phyloP scores from a whole-genome alignment of 1,284 basidiomycete genomes.

The Heimioporus retisporus region DNA sequence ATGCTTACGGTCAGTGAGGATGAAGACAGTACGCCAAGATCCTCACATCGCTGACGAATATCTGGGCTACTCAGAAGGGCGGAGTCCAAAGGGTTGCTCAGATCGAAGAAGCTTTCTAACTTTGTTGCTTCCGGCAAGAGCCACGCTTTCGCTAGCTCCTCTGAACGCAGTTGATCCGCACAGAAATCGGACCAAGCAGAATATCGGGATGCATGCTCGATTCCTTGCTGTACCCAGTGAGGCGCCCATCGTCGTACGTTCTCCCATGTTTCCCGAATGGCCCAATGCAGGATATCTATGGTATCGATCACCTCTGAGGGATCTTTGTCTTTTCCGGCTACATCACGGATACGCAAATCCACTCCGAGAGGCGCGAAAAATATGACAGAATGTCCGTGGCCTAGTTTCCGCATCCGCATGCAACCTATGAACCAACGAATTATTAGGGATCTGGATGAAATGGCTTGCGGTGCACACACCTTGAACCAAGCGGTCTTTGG shows the following conservation, averaged over 20 bases:
- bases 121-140: conserved; percentile 46
- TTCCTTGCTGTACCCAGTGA: conserved; percentile 58
- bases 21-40: conserved; percentile 6
- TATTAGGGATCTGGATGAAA: neutral
- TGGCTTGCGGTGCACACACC: neutral
- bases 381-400: neutral
- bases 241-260: conserved; percentile 35
- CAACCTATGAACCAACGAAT: neutral
- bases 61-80: conserved; percentile 10
- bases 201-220: conserved; percentile 47
- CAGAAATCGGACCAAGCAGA: conserved; percentile 39
- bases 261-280: conserved; percentile 52
- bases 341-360: conserved; percentile 48
- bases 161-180: neutral
- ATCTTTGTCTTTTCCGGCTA: conserved; percentile 17
- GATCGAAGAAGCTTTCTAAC: neutral
- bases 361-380: conserved; percentile 57
- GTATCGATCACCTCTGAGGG: conserved; percentile 22
- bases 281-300: conserved; percentile 53
- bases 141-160: conserved; percentile 40
- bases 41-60: conserved; percentile 35
- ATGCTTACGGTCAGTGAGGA: conserved; percentile 25
- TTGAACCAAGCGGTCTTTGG: neutral
- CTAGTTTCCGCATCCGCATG: neutral
- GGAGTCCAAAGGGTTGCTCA: no score